Evolutionary conservation across 345 rosid species (phyloP).

Genomic region (Gynandropsis gynandra): DNA sequence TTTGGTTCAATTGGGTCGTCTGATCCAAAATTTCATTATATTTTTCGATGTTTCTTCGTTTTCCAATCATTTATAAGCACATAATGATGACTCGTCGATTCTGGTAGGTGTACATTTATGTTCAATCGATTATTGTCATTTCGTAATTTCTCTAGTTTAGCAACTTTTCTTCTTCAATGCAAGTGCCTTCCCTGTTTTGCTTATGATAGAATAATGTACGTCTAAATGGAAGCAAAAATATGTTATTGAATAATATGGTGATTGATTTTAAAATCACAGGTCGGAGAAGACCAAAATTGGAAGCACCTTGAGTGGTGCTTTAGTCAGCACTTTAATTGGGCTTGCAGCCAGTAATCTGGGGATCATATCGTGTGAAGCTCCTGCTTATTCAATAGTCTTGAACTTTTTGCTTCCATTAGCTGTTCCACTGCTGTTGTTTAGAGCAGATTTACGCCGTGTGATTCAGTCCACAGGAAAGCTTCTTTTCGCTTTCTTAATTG

Average conservation of each 20-base stretch:
- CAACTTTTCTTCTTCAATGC: not conserved
- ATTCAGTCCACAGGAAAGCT: slow-evolving; percentile 68
- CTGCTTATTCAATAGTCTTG: slow-evolving; percentile 53
- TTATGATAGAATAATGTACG: not conserved
- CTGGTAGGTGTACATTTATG: not conserved
- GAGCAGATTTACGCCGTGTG: slow-evolving; percentile 73
- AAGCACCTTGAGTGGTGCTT: slow-evolving; percentile 71
- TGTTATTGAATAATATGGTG: not conserved
- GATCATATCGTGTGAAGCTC: slow-evolving; percentile 59
- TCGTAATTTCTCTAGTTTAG: not conserved
- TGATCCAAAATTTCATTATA: slow-evolving; percentile 2
- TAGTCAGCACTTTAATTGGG: slow-evolving; percentile 80
- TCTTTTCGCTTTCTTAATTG: slow-evolving; percentile 66
- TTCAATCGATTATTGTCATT: not conserved
- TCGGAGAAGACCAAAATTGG: slow-evolving; percentile 86
- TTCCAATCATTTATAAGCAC: not conserved
- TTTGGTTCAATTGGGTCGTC: slow-evolving; percentile 1
- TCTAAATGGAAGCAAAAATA: not conserved
- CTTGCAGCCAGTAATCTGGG: slow-evolving; percentile 77
- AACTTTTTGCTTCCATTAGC: slow-evolving; percentile 71
- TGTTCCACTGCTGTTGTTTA: slow-evolving; percentile 65
- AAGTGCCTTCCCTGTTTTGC: slow-evolving; percentile 1
- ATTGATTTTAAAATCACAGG: slow-evolving; percentile 34
- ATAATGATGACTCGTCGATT: not conserved
- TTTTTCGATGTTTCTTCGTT: not conserved